phyloP scores from a whole-genome alignment of 352 stramenopile genomes.

The Phytophthora sp. region DNA sequence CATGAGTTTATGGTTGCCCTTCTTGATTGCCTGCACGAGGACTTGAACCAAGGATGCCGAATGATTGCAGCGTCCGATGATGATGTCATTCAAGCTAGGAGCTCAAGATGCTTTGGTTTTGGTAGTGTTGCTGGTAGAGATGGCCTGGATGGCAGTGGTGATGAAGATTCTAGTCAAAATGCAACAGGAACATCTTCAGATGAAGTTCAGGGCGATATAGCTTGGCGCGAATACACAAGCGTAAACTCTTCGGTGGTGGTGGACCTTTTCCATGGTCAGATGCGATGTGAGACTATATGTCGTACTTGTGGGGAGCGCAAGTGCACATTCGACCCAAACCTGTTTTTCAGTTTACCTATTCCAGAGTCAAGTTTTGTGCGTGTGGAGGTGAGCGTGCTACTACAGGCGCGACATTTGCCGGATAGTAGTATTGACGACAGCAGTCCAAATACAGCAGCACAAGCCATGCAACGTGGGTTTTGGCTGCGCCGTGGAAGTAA shows the following conservation, averaged over 20 bases:
- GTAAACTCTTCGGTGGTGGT: constrained; percentile 96
- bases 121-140: constrained; percentile 33
- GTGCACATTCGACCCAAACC: constrained; percentile 97
- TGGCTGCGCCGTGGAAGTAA: constrained; percentile 63
- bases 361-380: constrained; percentile 78
- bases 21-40: constrained; percentile 98
- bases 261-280: constrained; percentile 96
- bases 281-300: constrained; percentile 95
- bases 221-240: constrained; percentile 92
- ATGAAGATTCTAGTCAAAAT: constrained; percentile 30
- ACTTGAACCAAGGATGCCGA: constrained; percentile 92
- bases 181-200: constrained; percentile 50
- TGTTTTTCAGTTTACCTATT: constrained; percentile 95
- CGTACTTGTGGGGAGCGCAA: constrained; percentile 91
- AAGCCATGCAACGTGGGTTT: constrained; percentile 42
- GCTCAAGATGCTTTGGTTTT: constrained; percentile 38
- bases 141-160: constrained; percentile 43
- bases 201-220: constrained; percentile 82
- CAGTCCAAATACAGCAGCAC: constrained; percentile 11
- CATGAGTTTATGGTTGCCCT: constrained; percentile 96
- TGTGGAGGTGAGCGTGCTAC: constrained; percentile 68
- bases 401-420: constrained; percentile 52
- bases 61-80: constrained; percentile 10
- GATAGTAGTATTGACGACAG: constrained; percentile 1
- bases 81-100: constrained; percentile 30